Evolutionary conservation across 108 stramenopile species (phyloP).

Genomic region (Pelagomonas calceolata): DNA sequence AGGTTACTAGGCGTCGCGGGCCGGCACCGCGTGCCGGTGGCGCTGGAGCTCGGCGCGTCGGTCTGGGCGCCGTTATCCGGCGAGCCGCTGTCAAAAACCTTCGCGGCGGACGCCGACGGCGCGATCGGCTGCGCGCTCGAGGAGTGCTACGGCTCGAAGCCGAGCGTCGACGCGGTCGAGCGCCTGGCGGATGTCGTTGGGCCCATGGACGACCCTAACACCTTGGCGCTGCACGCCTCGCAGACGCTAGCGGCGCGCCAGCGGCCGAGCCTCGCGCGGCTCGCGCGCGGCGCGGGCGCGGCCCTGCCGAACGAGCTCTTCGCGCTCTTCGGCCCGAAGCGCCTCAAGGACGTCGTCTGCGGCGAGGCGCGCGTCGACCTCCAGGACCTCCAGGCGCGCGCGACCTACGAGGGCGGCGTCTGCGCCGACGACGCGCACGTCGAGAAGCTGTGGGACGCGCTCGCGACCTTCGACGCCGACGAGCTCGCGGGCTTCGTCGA

Average conservation of each 20-base stretch:
- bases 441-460: conserved; percentile 77
- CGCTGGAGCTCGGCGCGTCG: conserved; percentile 45
- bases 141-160: conserved; percentile 40
- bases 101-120: background rate
- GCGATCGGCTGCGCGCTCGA: conserved; percentile 13
- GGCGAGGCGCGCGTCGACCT: conserved; percentile 89
- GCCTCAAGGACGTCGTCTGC: conserved; percentile 72
- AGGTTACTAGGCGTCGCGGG: conserved; percentile 77
- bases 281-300: conserved; percentile 73
- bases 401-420: conserved; percentile 83
- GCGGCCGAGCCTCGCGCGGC: conserved; percentile 60
- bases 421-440: conserved; percentile 59
- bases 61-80: no score
- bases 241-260: conserved; percentile 26
- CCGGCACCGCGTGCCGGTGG: conserved; percentile 73
- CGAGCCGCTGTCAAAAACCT: background rate
- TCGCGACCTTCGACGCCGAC: conserved; percentile 21
- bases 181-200: conserved; percentile 1
- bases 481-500: no score
- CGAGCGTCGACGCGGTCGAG: background rate
- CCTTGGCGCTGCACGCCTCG: conserved; percentile 21
- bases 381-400: conserved; percentile 66
- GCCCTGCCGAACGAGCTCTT: conserved; percentile 82
- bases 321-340: conserved; percentile 66
- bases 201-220: background rate